Base-by-base conservation (phyloP, 495 filamentous ascomycete genomes). In the Penicillium paradoxum region DNA sequence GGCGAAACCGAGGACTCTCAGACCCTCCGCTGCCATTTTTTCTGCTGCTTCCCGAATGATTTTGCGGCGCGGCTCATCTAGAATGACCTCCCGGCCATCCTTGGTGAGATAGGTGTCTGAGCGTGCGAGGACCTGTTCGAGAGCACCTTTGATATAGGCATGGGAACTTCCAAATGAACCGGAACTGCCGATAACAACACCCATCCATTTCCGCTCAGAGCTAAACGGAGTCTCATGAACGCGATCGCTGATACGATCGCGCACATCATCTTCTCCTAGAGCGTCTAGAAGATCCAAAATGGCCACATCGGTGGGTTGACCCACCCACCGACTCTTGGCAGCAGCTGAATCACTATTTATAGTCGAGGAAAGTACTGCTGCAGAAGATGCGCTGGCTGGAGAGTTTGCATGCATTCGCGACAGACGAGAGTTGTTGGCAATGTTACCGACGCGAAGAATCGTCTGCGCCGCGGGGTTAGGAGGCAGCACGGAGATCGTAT, bases 181-280 rank as follows among this genome's bases (percentile, higher is more conserved):
- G n/a, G 49, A 22, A 3, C 74, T 77, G 27, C 85, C 84, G 56
- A 96, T 90, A 2, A 88, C 83, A 13, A 96, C 91, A 30, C 93
- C 93, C 93, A 97, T 99, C 92, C 93, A 99, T 70, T 97, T 99
- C 41, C 90, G 82, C 60, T 97, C 91, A 1, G 93, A 97, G 63
- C 90, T 96, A 64, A 99, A 99, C 0, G 93, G 91, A 1, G 88
- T 90, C 63, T 97, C 93, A 19, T 82, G 81, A 15, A 84, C 80
- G 30, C 91, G 84, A 25, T 79, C 80, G 33, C 89, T 88, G 48
- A 96, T 84, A 13, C 86, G 82, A 33, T 96, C 88, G 39, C 93
- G 83, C 18, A 92, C 83, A 71, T 99, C 93, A 42, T 91, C 86
- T 62, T 96, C 90, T 21, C 86, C 90, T 63, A 96, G 89, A 4